Base-by-base conservation (phyloP, 139 green algal species). In the Cymbomonas tetramitiformis region DNA sequence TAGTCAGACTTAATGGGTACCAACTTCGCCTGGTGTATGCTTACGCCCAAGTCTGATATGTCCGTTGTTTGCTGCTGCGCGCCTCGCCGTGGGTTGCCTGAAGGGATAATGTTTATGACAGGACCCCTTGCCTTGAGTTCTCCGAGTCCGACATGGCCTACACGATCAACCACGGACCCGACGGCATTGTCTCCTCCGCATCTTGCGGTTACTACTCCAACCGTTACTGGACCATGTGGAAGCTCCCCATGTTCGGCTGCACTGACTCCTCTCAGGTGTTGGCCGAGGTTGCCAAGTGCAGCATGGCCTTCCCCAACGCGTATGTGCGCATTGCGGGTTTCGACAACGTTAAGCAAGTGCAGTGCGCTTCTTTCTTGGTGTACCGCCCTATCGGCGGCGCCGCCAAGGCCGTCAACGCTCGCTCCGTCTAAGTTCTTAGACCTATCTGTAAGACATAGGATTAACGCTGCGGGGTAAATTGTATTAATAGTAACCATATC, bases 211-310 rank as follows among this genome's bases (percentile, higher is more conserved):
- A 90, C 82, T 73, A 86, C 68, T 81, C 92, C 67, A 93, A 89
- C 80, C 72, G 83, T 29, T 96, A 96, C 88, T 97, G 90, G 90
- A 93, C 86, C 15, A 94, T 98, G 88, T 98, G 83, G 82, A 98
- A 98, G 90, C 86, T 98, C 71, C 90, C 90, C 77, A 95, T 98
- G 87, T 98, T 95, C 84, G 90, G 90, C 76, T 98, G 91, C 91
- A 87, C 65, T 50, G 78, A 96, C 80, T 50, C 83, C 58, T 56
- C 62, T 58, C 71, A 93, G 70, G 91, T 98, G 51, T 79, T 97
- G 63, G 53, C 43, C 0, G 91, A 98, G 86, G 76, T 96, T 43
- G 34, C 65, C 29, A 59, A 74, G 56, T 83, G 71, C 86, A 79
- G 68, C 65, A 77, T 74, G 52, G 75, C 79, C 51, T 97, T 93